A percentile compares a stretch with the other conserved stretches of the same genome.
These are phyloP conservation scores for Starmerella bombi DNA, from an alignment of 805 yeast species.

Conservation along the genomic window DNA sequence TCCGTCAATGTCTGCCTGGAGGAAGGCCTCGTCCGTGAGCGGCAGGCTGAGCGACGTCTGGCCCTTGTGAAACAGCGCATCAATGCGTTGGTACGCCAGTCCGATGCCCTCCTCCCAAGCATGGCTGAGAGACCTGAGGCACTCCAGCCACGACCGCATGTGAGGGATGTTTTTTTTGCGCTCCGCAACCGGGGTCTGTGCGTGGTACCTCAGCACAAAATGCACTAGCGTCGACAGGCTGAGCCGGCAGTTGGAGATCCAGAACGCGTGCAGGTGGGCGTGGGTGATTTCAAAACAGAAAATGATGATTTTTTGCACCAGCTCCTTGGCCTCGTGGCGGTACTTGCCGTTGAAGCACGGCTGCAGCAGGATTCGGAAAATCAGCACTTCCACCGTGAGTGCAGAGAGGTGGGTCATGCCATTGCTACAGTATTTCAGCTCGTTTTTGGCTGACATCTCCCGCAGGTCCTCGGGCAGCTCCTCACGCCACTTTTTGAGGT, in stretches of 20 bases:
- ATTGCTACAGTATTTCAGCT: conserved; percentile 24
- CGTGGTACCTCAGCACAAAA: conserved; percentile 26
- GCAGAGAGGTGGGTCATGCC: conserved; percentile 25
- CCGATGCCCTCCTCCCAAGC: conserved; percentile 30
- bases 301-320: conserved; percentile 23
- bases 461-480: conserved; percentile 22
- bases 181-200: conserved; percentile 25
- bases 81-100: conserved; percentile 26
- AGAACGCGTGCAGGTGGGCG: conserved; percentile 27
- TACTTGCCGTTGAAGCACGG: conserved; percentile 20
- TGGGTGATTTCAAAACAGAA: conserved; percentile 27
- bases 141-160: conserved; percentile 26
- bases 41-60: conserved; percentile 11
- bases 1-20: background rate
- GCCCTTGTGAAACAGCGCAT: conserved; percentile 26
- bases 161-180: conserved; percentile 21
- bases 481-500: conserved; percentile 22
- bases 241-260: conserved; percentile 26
- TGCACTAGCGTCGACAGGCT: conserved; percentile 26
- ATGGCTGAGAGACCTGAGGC: conserved; percentile 24
- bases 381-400: conserved; percentile 24
- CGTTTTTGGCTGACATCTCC: conserved; percentile 21
- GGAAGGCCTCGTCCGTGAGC: conserved; percentile 1
- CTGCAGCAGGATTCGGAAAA: conserved; percentile 22
- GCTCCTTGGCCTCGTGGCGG: conserved; percentile 23